These are phyloP conservation scores for Fusarium agapanthi DNA, from an alignment of 2,329 filamentous ascomycete genomes.

Conservation along the genomic window DNA sequence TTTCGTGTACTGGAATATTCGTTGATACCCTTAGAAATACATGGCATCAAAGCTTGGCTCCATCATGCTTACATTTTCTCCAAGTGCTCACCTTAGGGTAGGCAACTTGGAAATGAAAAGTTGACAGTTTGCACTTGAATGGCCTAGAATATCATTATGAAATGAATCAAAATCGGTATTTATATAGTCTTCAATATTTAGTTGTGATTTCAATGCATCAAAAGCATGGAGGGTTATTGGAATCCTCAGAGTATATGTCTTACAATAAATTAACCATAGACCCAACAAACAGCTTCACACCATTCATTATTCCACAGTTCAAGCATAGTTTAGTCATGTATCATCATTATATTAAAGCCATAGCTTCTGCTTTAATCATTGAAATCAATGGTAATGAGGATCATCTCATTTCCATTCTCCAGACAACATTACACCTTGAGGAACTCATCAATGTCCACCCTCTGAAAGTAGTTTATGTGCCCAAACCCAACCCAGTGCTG, in stretches of 20 bases:
- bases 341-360: too few species aligned
- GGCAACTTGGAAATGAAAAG: not conserved
- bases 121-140: not conserved
- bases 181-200: not conserved
- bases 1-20: constrained; percentile 13
- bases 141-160: not conserved
- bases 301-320: not conserved
- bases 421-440: constrained; percentile 33
- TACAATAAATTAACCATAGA: not conserved
- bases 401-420: not conserved
- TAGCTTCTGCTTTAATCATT: fast-evolving
- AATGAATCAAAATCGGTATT: not conserved
- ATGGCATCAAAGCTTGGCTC: constrained; percentile 18
- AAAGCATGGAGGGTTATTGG: too few species aligned
- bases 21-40: constrained; percentile 33
- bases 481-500: constrained; percentile 79
- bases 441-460: constrained; percentile 67
- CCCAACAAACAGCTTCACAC: too few species aligned
- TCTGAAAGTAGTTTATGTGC: constrained; percentile 68
- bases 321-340: not conserved
- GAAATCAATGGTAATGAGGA: fast-evolving
- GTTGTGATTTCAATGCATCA: fast-evolving
- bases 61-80: not conserved
- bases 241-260: fast-evolving
- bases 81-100: not conserved